phyloP scores from a whole-genome alignment of 306 rosid species.

The Psophocarpus tetragonolobus region DNA sequence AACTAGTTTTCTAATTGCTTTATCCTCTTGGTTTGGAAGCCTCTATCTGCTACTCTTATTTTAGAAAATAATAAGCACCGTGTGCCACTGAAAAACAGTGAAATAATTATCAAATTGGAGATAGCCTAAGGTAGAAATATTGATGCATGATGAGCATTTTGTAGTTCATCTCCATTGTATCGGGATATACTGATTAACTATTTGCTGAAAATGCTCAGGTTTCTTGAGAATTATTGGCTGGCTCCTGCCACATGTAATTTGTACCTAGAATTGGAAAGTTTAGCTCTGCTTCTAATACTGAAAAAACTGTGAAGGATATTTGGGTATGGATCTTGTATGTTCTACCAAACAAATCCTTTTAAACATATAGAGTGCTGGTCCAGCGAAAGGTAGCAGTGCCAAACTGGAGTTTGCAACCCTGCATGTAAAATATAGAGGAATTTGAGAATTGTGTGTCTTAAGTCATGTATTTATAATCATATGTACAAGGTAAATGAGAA shows the following conservation, averaged over 20 bases:
- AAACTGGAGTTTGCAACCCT: too few relatives aligned
- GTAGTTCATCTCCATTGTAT: not conserved
- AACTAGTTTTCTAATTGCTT: not conserved
- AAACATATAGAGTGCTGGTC: too few relatives aligned
- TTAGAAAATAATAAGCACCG: not conserved
- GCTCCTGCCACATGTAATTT: conserved; percentile 1
- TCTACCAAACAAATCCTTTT: not conserved
- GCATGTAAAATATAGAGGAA: too few relatives aligned
- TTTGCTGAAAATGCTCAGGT: not conserved
- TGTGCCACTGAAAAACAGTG: conserved; percentile 7
- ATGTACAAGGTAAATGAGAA: too few relatives aligned
- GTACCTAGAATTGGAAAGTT: not conserved
- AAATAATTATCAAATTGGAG: conserved; percentile 16
- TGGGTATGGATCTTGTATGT: not conserved
- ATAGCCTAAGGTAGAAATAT: not conserved
- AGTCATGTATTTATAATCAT: too few relatives aligned
- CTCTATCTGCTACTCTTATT: not conserved
- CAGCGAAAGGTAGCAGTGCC: too few relatives aligned
- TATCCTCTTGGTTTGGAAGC: conserved; percentile 14
- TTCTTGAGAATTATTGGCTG: conserved; percentile 23
- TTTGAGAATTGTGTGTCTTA: too few relatives aligned
- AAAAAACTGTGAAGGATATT: not conserved
- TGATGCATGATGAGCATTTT: not conserved
- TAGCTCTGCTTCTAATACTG: conserved; percentile 8
- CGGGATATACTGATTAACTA: conserved; percentile 11